These are phyloP conservation scores for Perkinsus chesapeaki DNA, from an alignment of 169 alveolate species.

Conservation along the genomic window DNA sequence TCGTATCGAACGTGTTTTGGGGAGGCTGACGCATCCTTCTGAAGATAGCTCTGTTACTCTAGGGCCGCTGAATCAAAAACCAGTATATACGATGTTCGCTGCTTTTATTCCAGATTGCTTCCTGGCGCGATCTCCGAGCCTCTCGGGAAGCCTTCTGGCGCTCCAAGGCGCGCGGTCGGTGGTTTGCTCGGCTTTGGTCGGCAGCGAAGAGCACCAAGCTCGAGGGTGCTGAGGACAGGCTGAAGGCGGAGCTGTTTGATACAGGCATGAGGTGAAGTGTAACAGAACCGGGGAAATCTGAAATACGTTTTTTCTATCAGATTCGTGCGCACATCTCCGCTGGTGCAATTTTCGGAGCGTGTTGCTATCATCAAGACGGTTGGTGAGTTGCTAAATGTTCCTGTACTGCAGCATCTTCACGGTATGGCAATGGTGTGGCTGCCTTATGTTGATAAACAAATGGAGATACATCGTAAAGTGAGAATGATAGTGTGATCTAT, in stretches of 20 bases:
- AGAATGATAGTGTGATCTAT: not conserved
- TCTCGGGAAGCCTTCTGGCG: not conserved
- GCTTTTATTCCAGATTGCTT: not conserved
- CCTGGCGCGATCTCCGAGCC: not conserved
- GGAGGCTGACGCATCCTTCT: no score
- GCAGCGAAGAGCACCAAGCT: not conserved
- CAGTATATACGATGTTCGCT: not conserved
- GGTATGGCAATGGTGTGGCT: not conserved
- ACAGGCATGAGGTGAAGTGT: not conserved
- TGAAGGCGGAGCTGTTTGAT: not conserved
- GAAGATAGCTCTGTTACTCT: no score
- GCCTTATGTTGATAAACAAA: not conserved
- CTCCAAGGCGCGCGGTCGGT: not conserved
- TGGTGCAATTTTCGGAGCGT: not conserved
- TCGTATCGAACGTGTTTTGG: no score
- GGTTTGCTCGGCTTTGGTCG: not conserved
- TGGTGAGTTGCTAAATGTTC: not conserved
- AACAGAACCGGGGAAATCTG: not conserved
- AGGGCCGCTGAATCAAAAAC: no score
- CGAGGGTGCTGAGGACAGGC: not conserved
- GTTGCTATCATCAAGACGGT: not conserved
- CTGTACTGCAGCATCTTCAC: not conserved
- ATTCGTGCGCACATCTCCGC: not conserved
- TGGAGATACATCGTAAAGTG: not conserved
- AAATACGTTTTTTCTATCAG: not conserved